Evolutionary conservation across 2,329 filamentous ascomycete genomes (phyloP).

Genomic region (Metarhizium rileyi): DNA sequence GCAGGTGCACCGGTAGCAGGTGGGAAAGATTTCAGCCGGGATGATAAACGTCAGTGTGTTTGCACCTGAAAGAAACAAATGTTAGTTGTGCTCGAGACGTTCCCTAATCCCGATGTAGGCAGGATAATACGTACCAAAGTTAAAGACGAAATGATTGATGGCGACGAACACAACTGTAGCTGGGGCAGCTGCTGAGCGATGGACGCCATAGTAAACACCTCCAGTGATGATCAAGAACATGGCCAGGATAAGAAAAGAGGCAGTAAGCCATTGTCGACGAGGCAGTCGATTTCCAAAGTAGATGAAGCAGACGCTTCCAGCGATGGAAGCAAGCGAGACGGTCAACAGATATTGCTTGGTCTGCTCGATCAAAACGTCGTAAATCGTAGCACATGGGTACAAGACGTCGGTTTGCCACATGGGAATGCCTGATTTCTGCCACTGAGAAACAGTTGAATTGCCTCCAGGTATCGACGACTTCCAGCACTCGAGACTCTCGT

Average conservation of each 20-base stretch:
- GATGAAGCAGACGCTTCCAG: constrained; percentile 39
- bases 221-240: constrained; percentile 39
- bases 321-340: constrained; percentile 40
- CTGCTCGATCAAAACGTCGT: constrained; percentile 40
- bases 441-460: constrained; percentile 32
- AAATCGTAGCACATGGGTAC: constrained; percentile 40
- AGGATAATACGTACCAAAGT: constrained; percentile 33
- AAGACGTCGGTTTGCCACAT: constrained; percentile 40
- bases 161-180: constrained; percentile 41
- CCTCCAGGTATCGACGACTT: constrained; percentile 32
- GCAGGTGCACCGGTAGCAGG: constrained; percentile 51
- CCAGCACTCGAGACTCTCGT: constrained; percentile 35
- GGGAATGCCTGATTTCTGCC: constrained; percentile 30
- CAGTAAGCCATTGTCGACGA: constrained; percentile 38
- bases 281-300: constrained; percentile 37
- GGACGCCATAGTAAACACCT: constrained; percentile 38
- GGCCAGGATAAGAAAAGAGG: constrained; percentile 37
- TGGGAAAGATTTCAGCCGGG: constrained; percentile 55
- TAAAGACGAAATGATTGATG: constrained; percentile 44
- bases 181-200: constrained; percentile 29
- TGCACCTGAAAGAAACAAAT: constrained; percentile 29
- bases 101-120: background rate
- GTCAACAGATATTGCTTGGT: constrained; percentile 43
- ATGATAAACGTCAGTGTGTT: constrained; percentile 56
- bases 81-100: background rate